These are phyloP conservation scores for Fragaria vesca DNA, from an alignment of 306 rosid genomes.

Conservation along the genomic window DNA sequence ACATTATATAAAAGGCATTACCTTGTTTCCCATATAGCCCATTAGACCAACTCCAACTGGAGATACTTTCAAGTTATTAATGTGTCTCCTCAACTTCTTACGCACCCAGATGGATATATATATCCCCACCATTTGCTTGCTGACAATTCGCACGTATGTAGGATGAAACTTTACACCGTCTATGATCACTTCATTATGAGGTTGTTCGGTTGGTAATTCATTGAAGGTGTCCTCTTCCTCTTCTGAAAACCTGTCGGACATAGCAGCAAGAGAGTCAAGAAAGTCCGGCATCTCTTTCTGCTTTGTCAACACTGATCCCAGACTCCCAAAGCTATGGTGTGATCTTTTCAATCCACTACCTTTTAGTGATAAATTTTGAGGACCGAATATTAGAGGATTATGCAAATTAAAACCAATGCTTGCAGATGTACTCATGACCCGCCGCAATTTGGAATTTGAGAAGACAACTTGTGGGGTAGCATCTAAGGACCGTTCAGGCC, in stretches of 20 bases:
- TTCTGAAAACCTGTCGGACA: conserved; percentile 37
- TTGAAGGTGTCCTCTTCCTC: conserved; percentile 53
- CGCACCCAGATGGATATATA: conserved; percentile 92
- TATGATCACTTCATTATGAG: conserved; percentile 17
- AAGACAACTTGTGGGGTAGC: conserved; percentile 64
- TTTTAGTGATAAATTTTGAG: conserved; percentile 20
- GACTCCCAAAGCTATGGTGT: conserved; percentile 63
- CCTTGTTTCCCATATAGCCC: conserved; percentile 99
- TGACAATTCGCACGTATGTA: conserved; percentile 70
- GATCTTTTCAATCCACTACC: conserved; percentile 49
- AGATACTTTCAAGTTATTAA: conserved; percentile 80
- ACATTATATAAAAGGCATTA: conserved; percentile 25
- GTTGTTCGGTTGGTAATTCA: conserved; percentile 40
- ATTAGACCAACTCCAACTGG: conserved; percentile 95
- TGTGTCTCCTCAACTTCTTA: conserved; percentile 79
- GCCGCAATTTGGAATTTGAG: conserved; percentile 61
- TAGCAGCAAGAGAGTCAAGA: conserved; percentile 52
- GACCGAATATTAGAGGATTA: conserved; percentile 34
- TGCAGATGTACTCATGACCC: conserved; percentile 78
- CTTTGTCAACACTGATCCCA: conserved; percentile 45
- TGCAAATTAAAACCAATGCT: conserved; percentile 65
- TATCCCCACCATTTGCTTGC: conserved; percentile 99
- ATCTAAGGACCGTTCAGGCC: conserved; percentile 92
- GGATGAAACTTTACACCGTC: conserved; percentile 31
- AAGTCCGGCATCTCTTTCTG: conserved; percentile 44